phyloP scores from a whole-genome alignment of 805 yeast genomes.

The Gaillardinia entomophila region DNA sequence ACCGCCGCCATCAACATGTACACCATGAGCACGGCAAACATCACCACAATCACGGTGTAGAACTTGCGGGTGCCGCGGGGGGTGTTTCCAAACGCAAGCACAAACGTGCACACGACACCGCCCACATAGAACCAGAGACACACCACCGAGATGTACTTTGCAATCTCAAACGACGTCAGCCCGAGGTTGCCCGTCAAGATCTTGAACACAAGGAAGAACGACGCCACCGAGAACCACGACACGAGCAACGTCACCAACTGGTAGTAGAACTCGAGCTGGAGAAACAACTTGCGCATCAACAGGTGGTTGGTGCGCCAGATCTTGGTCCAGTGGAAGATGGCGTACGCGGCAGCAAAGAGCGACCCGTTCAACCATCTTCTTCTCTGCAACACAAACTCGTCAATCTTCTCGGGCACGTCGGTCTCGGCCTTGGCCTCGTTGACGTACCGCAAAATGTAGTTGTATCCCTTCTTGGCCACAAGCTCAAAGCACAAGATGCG shows the following conservation, averaged over 20 bases:
- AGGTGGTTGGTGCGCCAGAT: slow-evolving; percentile 91
- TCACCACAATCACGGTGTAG: slow-evolving; percentile 65
- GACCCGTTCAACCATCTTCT: slow-evolving; percentile 99
- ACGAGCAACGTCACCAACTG: slow-evolving; percentile 76
- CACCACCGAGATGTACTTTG: slow-evolving; percentile 69
- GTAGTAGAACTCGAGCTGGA: slow-evolving; percentile 84
- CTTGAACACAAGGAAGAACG: slow-evolving; percentile 88
- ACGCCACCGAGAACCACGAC: slow-evolving; percentile 88
- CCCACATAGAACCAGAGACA: slow-evolving; percentile 83
- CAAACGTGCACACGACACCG: slow-evolving; percentile 78
- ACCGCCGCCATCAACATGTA: slow-evolving; percentile 87
- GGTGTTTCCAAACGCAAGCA: slow-evolving; percentile 87
- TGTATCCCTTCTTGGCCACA: slow-evolving; percentile 75
- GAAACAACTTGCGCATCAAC: slow-evolving; percentile 64
- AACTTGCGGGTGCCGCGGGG: slow-evolving; percentile 85
- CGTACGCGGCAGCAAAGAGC: slow-evolving; percentile 89
- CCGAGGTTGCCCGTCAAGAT: slow-evolving; percentile 88
- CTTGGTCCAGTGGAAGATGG: slow-evolving; percentile 78
- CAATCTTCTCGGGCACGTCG: slow-evolving; percentile 89
- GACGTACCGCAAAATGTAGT: slow-evolving; percentile 89
- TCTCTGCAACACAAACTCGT: slow-evolving; percentile 94
- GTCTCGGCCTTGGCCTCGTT: slow-evolving; percentile 93
- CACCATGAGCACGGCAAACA: slow-evolving; percentile 84
- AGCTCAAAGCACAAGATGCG: slow-evolving; percentile 95
- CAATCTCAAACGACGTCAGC: slow-evolving; percentile 58